These are phyloP conservation scores for Aspergillus brasiliensis DNA, from an alignment of 2,329 filamentous ascomycete species.

Conservation along the genomic window DNA sequence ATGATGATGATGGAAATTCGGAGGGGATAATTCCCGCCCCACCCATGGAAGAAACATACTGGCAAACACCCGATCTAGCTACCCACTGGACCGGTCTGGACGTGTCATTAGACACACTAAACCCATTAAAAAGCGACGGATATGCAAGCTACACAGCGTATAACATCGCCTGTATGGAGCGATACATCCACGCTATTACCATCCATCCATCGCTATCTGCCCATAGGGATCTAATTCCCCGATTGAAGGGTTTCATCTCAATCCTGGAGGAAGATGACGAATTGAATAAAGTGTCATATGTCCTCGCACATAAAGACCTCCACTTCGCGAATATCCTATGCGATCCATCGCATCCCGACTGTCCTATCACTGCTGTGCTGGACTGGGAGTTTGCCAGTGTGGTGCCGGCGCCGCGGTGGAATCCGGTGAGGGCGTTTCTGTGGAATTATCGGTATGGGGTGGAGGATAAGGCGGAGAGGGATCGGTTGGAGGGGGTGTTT, in stretches of 20 bases:
- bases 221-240: neutral
- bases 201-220: neutral
- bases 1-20: too few relatives aligned
- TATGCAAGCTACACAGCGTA: neutral
- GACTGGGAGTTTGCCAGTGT: conserved; percentile 45
- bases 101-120: neutral
- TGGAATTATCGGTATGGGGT: conserved; percentile 32
- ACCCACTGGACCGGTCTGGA: conserved; percentile 21
- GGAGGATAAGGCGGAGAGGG: conserved; percentile 26
- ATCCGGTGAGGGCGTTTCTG: conserved; percentile 39
- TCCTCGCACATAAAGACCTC: conserved; percentile 41
- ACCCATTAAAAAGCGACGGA: neutral
- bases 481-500: conserved; percentile 27
- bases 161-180: conserved; percentile 18
- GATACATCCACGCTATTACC: conserved; percentile 15
- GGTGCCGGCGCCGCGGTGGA: conserved; percentile 40
- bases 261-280: neutral
- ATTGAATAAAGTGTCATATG: conserved; percentile 24
- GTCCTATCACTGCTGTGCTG: conserved; percentile 35
- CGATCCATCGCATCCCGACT: conserved; percentile 19
- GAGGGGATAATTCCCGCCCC: conserved; percentile 23
- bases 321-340: conserved; percentile 37
- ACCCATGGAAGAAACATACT: conserved; percentile 41
- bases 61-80: conserved; percentile 35
- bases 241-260: neutral